Base-by-base conservation (phyloP, 1,284 basidiomycete species). In the Apiotrichum montevideense region DNA sequence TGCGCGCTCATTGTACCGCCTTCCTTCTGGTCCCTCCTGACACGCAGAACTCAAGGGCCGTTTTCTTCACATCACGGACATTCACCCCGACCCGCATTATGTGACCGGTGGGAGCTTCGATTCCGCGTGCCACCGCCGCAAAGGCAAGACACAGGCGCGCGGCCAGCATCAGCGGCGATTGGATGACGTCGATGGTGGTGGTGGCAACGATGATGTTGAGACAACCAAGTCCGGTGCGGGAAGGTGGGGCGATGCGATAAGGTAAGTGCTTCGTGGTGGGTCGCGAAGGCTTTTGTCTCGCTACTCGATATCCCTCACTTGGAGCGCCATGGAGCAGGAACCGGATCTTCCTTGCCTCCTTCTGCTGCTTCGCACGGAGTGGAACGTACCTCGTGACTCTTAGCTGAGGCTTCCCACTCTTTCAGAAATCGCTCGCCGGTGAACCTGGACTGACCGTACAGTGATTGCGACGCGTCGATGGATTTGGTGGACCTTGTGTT, bases 401-500 rank as follows among this genome's bases (percentile, higher is more conserved):
- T 21, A 21, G 21, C 21, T 21, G 21, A 21, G 21, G 21, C 21
- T 21, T 21, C 21, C 21, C 21, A 21, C 21, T 21, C 21, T 21
- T 21, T 21, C 21, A 21, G 21, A 21, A 21, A 21, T 21, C 21
- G 21, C 21, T 21, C 21, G 21, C 21, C 21, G 21, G 21, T 21
- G 21, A 21, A 21, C 21, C 29, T 46, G 45, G n/a, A 14, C 15
- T 49, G n/a, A 49, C 47, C n/a, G 21, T 21, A 21, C 69, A 93
- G 88, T 45, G 85, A 88, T 53, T 97, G 93, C 70, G 93, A 97
- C 75, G 83, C 90, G 13, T 90, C 92, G 0, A 78, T 87, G 46
- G 77, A 79, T 4, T 81, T 96, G 7, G 85, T 88, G 47, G 88
- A 93, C 71, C 80, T 84, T 46, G 90, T 90, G 3, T 81, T 97